phyloP scores from a whole-genome alignment of 768 basidiomycete species.

The Hortiboletus flavorubellus region DNA sequence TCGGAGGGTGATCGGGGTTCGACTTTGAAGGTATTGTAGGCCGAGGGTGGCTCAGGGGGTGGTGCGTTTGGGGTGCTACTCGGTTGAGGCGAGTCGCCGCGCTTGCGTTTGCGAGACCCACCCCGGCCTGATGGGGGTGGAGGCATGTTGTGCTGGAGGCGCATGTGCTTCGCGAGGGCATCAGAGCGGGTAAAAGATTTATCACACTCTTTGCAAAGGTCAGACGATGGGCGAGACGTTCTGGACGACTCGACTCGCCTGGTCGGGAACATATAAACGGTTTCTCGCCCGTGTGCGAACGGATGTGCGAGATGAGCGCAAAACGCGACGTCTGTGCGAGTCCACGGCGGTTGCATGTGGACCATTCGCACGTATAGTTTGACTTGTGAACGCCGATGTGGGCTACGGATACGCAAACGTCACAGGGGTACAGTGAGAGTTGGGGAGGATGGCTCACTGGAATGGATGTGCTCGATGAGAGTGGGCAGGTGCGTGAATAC shows the following conservation, averaged over 20 bases:
- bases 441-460: slow-evolving; percentile 47
- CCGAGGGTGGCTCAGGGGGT: slow-evolving; percentile 27
- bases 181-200: slow-evolving; percentile 95
- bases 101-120: slow-evolving; percentile 69
- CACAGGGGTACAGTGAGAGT: neutral
- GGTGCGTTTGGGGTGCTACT: slow-evolving; percentile 13
- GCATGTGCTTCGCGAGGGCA: slow-evolving; percentile 90
- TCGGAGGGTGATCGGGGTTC: slow-evolving; percentile 48
- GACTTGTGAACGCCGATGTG: slow-evolving; percentile 85
- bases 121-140: slow-evolving; percentile 73
- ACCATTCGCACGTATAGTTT: slow-evolving; percentile 88
- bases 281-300: slow-evolving; percentile 93
- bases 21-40: slow-evolving; percentile 63
- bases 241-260: slow-evolving; percentile 46
- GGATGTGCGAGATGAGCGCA: slow-evolving; percentile 85
- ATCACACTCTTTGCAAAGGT: slow-evolving; percentile 68
- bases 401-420: slow-evolving; percentile 37
- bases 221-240: neutral
- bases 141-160: slow-evolving; percentile 77
- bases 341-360: slow-evolving; percentile 73
- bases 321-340: slow-evolving; percentile 86
- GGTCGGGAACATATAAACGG: slow-evolving; percentile 81
- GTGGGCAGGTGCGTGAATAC: slow-evolving; percentile 72
- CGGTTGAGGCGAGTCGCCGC: slow-evolving; percentile 36
- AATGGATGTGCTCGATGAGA: slow-evolving; percentile 80